phyloP scores from a whole-genome alignment of 2,329 filamentous ascomycete species.

The Xylogone sp. region DNA sequence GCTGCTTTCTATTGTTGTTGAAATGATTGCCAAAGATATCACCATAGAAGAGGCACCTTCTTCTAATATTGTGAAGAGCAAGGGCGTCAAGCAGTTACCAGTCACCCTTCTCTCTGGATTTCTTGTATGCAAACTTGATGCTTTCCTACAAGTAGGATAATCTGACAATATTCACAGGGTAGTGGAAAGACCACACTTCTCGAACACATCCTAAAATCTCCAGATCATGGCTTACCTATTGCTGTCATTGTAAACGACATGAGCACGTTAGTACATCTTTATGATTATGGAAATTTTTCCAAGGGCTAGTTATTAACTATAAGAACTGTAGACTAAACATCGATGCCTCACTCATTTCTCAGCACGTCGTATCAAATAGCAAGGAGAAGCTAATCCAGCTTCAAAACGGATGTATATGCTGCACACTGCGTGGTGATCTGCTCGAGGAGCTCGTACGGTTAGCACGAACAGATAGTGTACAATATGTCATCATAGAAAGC shows the following conservation, averaged over 20 bases:
- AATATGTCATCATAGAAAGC: slow-evolving; percentile 71
- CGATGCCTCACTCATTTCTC: slow-evolving; percentile 57
- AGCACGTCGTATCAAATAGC: slow-evolving; percentile 53
- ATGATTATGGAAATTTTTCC: neutral
- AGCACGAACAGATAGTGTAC: slow-evolving; percentile 57
- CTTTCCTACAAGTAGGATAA: neutral
- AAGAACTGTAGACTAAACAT: slow-evolving; percentile 51
- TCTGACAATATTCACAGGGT: slow-evolving; percentile 40
- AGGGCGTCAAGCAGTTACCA: slow-evolving; percentile 39
- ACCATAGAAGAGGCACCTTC: neutral
- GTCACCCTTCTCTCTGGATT: slow-evolving; percentile 61
- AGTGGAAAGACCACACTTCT: slow-evolving; percentile 70
- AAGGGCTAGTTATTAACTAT: neutral
- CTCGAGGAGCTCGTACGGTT: slow-evolving; percentile 66
- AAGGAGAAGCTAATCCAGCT: slow-evolving; percentile 64
- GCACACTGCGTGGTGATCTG: slow-evolving; percentile 67
- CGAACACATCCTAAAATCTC: slow-evolving; percentile 61
- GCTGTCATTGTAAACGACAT: slow-evolving; percentile 75
- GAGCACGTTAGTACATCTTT: slow-evolving; percentile 41
- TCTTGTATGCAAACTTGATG: slow-evolving; percentile 34
- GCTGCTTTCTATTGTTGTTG: no score
- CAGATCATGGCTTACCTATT: slow-evolving; percentile 62
- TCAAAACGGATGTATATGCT: slow-evolving; percentile 75
- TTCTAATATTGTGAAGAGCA: neutral
- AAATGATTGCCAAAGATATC: neutral